Evolutionary conservation across 495 filamentous ascomycete genomes (phyloP).

Genomic region (Durotheca rogersii): DNA sequence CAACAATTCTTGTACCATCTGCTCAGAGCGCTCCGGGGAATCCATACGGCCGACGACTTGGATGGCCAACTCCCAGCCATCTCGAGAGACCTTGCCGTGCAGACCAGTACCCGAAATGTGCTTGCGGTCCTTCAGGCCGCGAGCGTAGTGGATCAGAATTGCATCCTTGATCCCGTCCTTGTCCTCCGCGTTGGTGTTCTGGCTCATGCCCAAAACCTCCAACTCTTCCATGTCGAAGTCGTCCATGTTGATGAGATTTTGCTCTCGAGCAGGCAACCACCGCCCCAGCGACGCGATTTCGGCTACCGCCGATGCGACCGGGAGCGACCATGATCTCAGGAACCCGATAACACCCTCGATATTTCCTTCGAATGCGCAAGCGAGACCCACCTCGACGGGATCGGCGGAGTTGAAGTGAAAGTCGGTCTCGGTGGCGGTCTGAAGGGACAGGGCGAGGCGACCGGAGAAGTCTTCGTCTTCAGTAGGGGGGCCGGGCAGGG

Average conservation of each 20-base stretch:
- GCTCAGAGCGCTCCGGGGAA: constrained; percentile 61
- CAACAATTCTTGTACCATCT: constrained; percentile 57
- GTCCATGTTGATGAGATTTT: constrained; percentile 43
- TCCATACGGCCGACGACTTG: constrained; percentile 74
- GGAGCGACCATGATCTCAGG: constrained; percentile 73
- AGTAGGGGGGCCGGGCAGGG: constrained; percentile 21
- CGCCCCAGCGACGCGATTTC: constrained; percentile 73
- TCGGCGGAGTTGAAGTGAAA: constrained; percentile 72
- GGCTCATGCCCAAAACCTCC: constrained; percentile 52
- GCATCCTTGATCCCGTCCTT: constrained; percentile 63
- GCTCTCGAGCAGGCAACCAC: constrained; percentile 65
- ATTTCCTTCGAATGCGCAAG: constrained; percentile 75
- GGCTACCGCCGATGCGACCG: constrained; percentile 70
- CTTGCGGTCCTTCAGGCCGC: constrained; percentile 50
- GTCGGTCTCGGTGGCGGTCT: constrained; percentile 45
- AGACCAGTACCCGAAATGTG: constrained; percentile 35
- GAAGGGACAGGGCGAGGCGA: constrained; percentile 51
- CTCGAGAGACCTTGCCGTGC: constrained; percentile 44
- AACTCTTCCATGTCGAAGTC: constrained; percentile 56
- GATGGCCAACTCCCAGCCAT: constrained; percentile 86
- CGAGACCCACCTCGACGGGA: constrained; percentile 73
- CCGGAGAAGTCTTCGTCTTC: constrained; percentile 45
- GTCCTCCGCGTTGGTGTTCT: constrained; percentile 45
- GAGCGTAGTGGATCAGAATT: constrained; percentile 72
- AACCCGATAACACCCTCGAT: constrained; percentile 70